These are phyloP conservation scores for Lathyrus oleraceus DNA, from an alignment of 306 rosid genomes.

Conservation along the genomic window DNA sequence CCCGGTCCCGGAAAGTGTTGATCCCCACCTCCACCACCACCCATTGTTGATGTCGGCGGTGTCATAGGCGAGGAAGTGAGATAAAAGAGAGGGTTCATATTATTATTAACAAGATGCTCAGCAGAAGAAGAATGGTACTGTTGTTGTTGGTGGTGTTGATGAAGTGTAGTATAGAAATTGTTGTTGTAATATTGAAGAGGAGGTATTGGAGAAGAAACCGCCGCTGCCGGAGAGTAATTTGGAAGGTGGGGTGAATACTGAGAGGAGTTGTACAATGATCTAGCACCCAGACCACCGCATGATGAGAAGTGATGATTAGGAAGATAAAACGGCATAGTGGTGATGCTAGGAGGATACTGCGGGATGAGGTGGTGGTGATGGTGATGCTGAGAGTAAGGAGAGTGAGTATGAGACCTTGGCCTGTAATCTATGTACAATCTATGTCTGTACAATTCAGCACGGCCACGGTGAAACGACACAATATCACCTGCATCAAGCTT, in stretches of 20 bases:
- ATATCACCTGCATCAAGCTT: conserved; percentile 81
- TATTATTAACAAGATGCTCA: background rate
- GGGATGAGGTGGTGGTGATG: background rate
- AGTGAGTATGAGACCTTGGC: background rate
- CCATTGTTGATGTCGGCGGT: conserved; percentile 19
- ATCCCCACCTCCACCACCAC: background rate
- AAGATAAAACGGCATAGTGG: background rate
- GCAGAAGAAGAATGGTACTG: background rate
- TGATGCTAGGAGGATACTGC: background rate
- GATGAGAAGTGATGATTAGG: background rate
- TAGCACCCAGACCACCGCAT: too few relatives aligned
- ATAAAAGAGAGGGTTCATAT: conserved; percentile 35
- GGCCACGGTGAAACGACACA: conserved; percentile 78
- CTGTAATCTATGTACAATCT: conserved; percentile 71
- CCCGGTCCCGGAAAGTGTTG: background rate
- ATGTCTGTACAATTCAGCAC: conserved; percentile 50
- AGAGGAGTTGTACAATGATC: background rate
- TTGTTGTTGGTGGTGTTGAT: conserved; percentile 11
- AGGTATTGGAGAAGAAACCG: background rate
- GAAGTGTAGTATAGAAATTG: conserved; percentile 32
- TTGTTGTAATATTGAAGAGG: conserved; percentile 18
- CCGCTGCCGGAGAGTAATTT: background rate
- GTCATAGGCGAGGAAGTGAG: conserved; percentile 25
- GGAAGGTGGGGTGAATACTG: background rate
- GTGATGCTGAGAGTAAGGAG: background rate